These are phyloP conservation scores for Acacia crassicarpa DNA, from an alignment of 306 rosid genomes.

Conservation along the genomic window DNA sequence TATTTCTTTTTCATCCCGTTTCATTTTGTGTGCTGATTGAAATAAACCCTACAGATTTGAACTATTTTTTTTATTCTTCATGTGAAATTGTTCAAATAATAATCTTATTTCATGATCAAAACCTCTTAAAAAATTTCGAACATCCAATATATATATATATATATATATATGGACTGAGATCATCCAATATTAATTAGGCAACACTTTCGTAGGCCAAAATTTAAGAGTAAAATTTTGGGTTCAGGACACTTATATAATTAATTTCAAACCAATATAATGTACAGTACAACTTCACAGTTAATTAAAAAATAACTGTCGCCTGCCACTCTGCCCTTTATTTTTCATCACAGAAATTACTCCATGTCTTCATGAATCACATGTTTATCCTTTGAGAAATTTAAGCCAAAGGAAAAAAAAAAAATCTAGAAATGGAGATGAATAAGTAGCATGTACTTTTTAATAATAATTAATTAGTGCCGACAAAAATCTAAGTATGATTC, in stretches of 20 bases:
- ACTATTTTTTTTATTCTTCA: neutral
- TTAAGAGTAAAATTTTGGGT: neutral
- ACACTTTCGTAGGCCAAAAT: neutral
- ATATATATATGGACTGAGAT: no score
- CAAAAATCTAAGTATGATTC: neutral
- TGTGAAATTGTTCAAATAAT: neutral
- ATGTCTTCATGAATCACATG: neutral
- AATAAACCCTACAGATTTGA: neutral
- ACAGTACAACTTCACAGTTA: no score
- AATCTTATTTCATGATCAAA: neutral
- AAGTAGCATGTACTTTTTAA: neutral
- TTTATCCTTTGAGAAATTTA: neutral
- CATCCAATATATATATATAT: no score
- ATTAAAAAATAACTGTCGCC: neutral
- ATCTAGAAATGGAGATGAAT: no score
- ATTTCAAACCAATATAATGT: no score
- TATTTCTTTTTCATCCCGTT: neutral
- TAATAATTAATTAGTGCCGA: neutral
- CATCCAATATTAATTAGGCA: neutral
- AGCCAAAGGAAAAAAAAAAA: neutral
- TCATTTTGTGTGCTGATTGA: neutral
- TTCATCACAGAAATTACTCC: no score
- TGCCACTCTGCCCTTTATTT: neutral
- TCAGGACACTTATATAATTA: neutral
- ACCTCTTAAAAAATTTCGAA: neutral